Evolutionary conservation across 2,329 filamentous ascomycete genomes (phyloP), one percentile per base, ranked within the genome.

Genomic region (Penicillium sp.): DNA sequence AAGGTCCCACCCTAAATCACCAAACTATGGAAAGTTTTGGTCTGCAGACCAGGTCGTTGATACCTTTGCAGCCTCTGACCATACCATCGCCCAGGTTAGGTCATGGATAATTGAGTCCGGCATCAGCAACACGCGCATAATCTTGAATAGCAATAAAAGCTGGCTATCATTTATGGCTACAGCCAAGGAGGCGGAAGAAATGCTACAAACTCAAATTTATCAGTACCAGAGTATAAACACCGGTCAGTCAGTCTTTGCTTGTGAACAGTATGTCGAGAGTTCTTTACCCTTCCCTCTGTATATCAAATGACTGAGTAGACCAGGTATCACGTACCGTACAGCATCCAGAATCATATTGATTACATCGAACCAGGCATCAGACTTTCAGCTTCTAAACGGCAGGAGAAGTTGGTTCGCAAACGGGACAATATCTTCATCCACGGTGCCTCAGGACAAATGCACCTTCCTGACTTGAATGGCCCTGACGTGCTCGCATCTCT

Each of bases 11-110:
- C 46, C 46, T 19, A 14, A 33, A 33, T 51, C 46, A 19, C n/a
- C 46, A 51, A 51, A 51, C 26, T 51, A 51, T 35, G 46, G 46
- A 33, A 51, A 33, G 28, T 35, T n/a, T 13, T 51, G 46, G 46
- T 51, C 46, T 3, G 46, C 46, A 19, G 26, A 51, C n/a, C 46
- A 33, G 16, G 26, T 51, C 26, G 33, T 33, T 51, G 46, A 51
- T 19, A 35, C 46, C 1, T 51, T 51, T 35, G 26, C 46, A n/a
- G 26, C 46, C 26, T 33, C 46, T 3, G 26, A 51, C 46, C 6
- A 19, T 35, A 51, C 46, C 14, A 33, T 51, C 14, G n/a, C 30
- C n/a, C 46, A 11, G 26, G 46, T 14, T 16, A 33, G 16, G 26
- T 33, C 46, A 22, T 51, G 46, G 46, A 6, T 51, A 35, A 35